These are phyloP conservation scores for Sclerotinia borealis DNA, from an alignment of 2,329 filamentous ascomycete species.

Conservation along the genomic window DNA sequence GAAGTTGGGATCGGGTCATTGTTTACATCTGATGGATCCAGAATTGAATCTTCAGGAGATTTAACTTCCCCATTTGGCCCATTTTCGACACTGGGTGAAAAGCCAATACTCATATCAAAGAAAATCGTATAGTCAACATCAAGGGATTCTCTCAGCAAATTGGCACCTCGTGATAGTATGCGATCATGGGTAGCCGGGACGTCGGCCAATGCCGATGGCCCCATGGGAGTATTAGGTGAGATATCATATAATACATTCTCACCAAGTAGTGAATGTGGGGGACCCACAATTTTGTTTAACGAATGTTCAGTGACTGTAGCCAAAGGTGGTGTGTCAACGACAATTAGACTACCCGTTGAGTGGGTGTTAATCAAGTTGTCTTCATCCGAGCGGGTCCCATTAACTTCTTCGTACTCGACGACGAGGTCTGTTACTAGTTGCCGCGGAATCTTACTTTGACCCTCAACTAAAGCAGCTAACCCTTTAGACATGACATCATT, in stretches of 20 bases:
- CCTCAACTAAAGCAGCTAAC: constrained; percentile 46
- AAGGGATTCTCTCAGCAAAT: constrained; percentile 18
- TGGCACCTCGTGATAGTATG: constrained; percentile 13
- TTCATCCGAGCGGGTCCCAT: background rate
- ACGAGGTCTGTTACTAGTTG: background rate
- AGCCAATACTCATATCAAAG: constrained; percentile 12
- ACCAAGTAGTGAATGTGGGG: background rate
- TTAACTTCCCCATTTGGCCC: background rate
- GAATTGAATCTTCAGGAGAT: background rate
- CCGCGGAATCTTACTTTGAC: constrained; percentile 18
- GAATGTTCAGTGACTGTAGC: constrained; percentile 4
- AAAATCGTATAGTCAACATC: constrained; percentile 19
- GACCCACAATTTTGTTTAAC: background rate
- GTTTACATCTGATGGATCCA: background rate
- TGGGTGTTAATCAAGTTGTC: background rate
- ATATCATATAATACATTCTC: background rate
- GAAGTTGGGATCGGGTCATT: background rate
- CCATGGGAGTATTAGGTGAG: background rate
- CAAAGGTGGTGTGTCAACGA: background rate
- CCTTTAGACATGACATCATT: constrained; percentile 48
- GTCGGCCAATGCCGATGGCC: background rate
- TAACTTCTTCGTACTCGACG: background rate
- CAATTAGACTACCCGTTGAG: background rate
- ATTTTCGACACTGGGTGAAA: background rate
- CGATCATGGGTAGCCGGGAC: constrained; percentile 3